These are phyloP conservation scores for Vitis cinerea DNA, from an alignment of 164 flowering plant species.

Conservation along the genomic window DNA sequence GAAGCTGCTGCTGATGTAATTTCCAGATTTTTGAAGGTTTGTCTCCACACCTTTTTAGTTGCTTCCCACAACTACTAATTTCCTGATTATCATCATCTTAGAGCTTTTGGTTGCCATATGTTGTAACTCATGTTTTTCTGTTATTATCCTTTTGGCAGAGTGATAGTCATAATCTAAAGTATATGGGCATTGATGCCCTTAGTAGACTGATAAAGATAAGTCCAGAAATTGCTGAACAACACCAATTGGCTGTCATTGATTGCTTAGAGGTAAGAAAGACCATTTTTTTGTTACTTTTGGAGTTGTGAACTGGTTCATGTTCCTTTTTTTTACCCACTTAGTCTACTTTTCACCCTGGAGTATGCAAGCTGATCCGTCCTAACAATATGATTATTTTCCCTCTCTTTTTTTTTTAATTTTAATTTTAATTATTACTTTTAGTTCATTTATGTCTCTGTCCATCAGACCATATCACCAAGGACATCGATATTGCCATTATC, in stretches of 20 bases:
- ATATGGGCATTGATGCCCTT: constrained; percentile 98
- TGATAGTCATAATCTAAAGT: constrained; percentile 90
- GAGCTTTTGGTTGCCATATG: background rate
- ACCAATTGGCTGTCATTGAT: constrained; percentile 96
- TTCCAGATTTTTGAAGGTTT: constrained; percentile 86
- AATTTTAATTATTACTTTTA: background rate
- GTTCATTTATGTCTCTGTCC: too few relatives aligned
- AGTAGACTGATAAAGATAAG: constrained; percentile 81
- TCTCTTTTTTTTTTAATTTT: background rate
- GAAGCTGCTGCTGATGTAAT: constrained; percentile 95
- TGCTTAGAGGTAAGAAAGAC: constrained; percentile 82
- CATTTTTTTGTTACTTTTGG: background rate
- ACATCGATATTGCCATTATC: too few relatives aligned
- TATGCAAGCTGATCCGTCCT: too few relatives aligned
- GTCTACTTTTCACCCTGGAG: too few relatives aligned
- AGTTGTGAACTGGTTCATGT: background rate
- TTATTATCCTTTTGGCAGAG: constrained; percentile 50
- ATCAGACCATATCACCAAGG: too few relatives aligned
- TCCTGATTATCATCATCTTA: background rate
- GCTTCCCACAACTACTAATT: background rate
- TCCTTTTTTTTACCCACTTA: background rate
- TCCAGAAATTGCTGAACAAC: constrained; percentile 97
- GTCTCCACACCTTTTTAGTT: constrained; percentile 2
- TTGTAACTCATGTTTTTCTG: background rate
- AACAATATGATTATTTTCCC: background rate